These are phyloP conservation scores for Coffea canephora DNA, from an alignment of 257 asterid species.

Conservation along the genomic window DNA sequence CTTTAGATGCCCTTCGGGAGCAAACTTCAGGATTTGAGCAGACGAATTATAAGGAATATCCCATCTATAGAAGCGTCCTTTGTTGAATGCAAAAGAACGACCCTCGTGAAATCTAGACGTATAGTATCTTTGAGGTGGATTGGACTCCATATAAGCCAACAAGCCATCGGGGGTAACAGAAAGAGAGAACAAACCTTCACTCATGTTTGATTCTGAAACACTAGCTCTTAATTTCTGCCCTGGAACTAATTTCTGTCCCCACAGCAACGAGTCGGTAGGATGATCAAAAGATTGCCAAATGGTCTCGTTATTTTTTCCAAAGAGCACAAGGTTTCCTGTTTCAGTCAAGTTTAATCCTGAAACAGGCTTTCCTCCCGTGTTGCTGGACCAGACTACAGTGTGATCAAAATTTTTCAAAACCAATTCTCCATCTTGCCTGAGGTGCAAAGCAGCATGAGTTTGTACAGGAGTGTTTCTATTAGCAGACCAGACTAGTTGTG, in stretches of 20 bases:
- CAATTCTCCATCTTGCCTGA: background rate
- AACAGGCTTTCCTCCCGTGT: slow-evolving; percentile 15
- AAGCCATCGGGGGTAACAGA: background rate
- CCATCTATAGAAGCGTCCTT: background rate
- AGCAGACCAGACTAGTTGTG: background rate
- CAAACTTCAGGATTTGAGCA: slow-evolving; percentile 33
- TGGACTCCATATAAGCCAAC: slow-evolving; percentile 4
- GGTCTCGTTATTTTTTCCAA: slow-evolving; percentile 13
- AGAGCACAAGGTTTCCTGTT: slow-evolving; percentile 16
- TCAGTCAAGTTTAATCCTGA: slow-evolving; percentile 20
- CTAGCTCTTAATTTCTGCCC: slow-evolving; percentile 21
- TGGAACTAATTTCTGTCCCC: background rate
- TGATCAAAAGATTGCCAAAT: slow-evolving; percentile 24
- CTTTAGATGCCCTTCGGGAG: slow-evolving; percentile 33
- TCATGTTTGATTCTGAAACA: slow-evolving; percentile 11
- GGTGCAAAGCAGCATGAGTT: background rate
- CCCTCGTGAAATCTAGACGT: background rate
- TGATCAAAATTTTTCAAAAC: slow-evolving; percentile 10
- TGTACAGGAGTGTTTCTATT: background rate
- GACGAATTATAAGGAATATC: slow-evolving; percentile 9
- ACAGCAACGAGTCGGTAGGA: slow-evolving; percentile 17
- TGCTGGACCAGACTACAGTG: slow-evolving; percentile 14
- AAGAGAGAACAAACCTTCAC: slow-evolving; percentile 9
- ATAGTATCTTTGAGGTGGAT: slow-evolving; percentile 18
- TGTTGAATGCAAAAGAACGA: background rate